Conservation (phyloP, 441 rosid genomes). For the Mallotus japonicus region DNA sequence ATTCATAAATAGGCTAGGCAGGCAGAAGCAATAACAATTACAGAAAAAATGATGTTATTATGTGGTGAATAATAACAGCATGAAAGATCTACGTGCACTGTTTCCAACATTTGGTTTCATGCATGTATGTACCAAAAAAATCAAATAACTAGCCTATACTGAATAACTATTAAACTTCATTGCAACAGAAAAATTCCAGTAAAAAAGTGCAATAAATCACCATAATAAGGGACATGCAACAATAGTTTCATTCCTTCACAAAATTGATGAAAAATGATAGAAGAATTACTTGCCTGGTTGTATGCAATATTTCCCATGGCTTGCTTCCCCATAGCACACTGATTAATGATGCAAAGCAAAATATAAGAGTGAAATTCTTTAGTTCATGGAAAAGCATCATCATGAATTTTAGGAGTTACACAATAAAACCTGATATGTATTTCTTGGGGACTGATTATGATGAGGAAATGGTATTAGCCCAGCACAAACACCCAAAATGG, state of each 20-base stretch:
- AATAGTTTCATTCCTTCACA: slow-evolving; percentile 1
- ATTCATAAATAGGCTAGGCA: background rate
- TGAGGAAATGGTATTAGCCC: slow-evolving; percentile 97
- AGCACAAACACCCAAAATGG: slow-evolving; percentile 94
- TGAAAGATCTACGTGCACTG: too few species aligned
- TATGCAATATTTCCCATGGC: slow-evolving; percentile 98
- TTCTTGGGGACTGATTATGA: slow-evolving; percentile 99
- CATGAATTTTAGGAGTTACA: slow-evolving; percentile 18
- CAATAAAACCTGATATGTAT: slow-evolving; percentile 81
- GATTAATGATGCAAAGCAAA: slow-evolving; percentile 20
- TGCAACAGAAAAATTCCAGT: background rate
- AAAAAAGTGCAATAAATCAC: background rate
- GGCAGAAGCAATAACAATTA: slow-evolving; percentile 1
- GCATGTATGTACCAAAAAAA: background rate
- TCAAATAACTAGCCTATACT: too few species aligned
- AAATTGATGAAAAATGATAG: slow-evolving; percentile 1
- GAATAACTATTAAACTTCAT: background rate
- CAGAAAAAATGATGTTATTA: background rate
- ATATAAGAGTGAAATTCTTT: slow-evolving; percentile 22
- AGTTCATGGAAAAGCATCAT: slow-evolving; percentile 17
- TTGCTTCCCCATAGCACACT: slow-evolving; percentile 99
- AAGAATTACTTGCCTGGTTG: slow-evolving; percentile 67
- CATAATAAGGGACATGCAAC: background rate
- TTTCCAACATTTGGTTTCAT: background rate
- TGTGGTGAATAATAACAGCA: background rate